Conservation (phyloP, 495 filamentous ascomycete species). For the Neurospora sp. region DNA sequence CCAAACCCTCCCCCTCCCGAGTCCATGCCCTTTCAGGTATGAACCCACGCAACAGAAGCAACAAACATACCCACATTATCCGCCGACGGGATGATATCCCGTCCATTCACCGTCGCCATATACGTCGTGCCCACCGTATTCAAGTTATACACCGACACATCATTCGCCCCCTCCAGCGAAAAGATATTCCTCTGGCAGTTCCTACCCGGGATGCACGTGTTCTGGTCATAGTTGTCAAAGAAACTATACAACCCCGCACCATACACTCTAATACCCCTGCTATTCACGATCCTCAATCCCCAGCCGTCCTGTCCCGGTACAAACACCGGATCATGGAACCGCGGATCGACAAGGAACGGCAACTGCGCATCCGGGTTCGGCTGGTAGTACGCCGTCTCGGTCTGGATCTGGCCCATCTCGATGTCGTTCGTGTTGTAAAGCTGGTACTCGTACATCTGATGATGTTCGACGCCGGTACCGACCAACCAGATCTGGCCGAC, state of each 20-base stretch:
- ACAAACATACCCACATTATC: slow-evolving; percentile 39
- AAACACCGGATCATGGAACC: slow-evolving; percentile 67
- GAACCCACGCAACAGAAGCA: slow-evolving; percentile 10
- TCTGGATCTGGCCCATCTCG: slow-evolving; percentile 65
- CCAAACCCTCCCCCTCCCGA: background rate
- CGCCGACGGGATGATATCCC: slow-evolving; percentile 34
- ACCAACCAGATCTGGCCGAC: slow-evolving; percentile 49
- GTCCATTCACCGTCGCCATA: slow-evolving; percentile 38
- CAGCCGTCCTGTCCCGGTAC: slow-evolving; percentile 37
- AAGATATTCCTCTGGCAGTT: slow-evolving; percentile 51
- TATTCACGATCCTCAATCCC: slow-evolving; percentile 45
- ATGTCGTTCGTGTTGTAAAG: slow-evolving; percentile 53
- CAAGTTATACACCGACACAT: slow-evolving; percentile 38
- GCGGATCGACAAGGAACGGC: slow-evolving; percentile 49
- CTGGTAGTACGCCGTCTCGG: slow-evolving; percentile 60
- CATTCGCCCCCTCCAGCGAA: slow-evolving; percentile 37
- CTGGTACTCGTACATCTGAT: slow-evolving; percentile 71
- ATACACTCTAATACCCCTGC: slow-evolving; percentile 48
- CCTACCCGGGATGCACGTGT: slow-evolving; percentile 29
- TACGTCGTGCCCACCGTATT: slow-evolving; percentile 39
- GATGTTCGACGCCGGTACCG: slow-evolving; percentile 53
- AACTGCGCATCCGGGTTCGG: slow-evolving; percentile 62
- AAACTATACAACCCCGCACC: slow-evolving; percentile 56
- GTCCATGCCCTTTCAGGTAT: background rate
- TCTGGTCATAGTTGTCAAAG: slow-evolving; percentile 42